Evolutionary conservation across 495 filamentous ascomycete species (phyloP).

Genomic region (Hypoxylon rickii): DNA sequence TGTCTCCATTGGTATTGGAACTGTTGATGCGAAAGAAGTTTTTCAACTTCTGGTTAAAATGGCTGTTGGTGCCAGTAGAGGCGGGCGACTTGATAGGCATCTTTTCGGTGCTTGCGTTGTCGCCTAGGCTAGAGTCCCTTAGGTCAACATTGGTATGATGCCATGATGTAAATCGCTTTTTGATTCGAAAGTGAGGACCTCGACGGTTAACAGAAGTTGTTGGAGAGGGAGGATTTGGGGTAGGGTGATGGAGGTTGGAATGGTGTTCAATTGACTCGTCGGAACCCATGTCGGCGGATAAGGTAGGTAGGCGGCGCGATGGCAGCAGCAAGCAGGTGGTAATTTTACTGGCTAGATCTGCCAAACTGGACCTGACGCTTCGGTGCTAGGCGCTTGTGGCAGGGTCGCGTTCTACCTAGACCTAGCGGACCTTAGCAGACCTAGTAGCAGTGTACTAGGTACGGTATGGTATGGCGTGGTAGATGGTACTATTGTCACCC

Average conservation of each 20-base stretch:
- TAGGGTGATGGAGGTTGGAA: conserved; percentile 32
- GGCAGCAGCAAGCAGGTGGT: background rate
- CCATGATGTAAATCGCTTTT: conserved; percentile 40
- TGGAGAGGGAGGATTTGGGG: conserved; percentile 30
- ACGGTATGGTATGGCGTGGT: background rate
- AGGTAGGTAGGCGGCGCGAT: conserved; percentile 24
- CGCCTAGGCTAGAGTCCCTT: conserved; percentile 27
- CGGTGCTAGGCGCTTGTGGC: conserved; percentile 6
- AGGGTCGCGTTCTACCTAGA: no score
- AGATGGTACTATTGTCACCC: background rate
- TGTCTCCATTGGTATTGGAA: conserved; percentile 47
- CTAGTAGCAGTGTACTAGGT: no score
- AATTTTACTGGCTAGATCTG: conserved; percentile 3
- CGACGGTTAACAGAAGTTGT: conserved; percentile 31
- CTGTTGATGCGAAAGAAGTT: conserved; percentile 98
- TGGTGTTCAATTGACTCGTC: conserved; percentile 38
- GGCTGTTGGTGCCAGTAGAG: conserved; percentile 46
- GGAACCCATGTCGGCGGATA: conserved; percentile 36
- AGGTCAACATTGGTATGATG: conserved; percentile 38
- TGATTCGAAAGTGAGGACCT: conserved; percentile 35
- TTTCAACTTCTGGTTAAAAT: conserved; percentile 87
- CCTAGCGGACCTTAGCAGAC: no score
- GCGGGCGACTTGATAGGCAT: conserved; percentile 40
- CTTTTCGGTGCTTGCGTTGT: conserved; percentile 24
- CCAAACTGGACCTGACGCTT: conserved; percentile 1